phyloP scores from a whole-genome alignment of 257 asterid genomes.

The Catharanthus roseus region DNA sequence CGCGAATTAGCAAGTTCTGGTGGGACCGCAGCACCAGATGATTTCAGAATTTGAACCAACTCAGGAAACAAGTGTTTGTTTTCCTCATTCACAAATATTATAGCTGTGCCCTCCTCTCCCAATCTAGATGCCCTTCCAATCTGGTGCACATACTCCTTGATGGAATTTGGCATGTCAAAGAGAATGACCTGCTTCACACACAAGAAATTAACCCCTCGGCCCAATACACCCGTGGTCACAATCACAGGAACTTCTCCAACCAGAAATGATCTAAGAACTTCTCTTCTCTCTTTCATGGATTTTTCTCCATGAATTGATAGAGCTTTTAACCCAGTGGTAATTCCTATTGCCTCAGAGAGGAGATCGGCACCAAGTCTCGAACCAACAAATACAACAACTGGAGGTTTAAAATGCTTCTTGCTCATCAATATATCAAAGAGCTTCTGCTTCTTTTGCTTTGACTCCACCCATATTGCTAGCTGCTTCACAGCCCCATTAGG shows the following conservation, averaged over 20 bases:
- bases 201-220: constrained; percentile 78
- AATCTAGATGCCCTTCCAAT: constrained; percentile 92
- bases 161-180: constrained; percentile 88
- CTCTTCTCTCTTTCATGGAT: constrained; percentile 87
- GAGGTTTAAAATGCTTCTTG: constrained; percentile 85
- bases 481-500: constrained; percentile 74
- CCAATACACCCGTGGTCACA: constrained; percentile 91
- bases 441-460: constrained; percentile 84
- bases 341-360: constrained; percentile 70
- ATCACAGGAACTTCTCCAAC: constrained; percentile 66
- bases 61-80: constrained; percentile 63
- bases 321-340: constrained; percentile 58
- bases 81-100: constrained; percentile 81
- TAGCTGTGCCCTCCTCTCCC: constrained; percentile 72
- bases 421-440: constrained; percentile 79
- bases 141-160: constrained; percentile 86
- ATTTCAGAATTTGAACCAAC: constrained; percentile 52
- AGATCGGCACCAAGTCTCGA: constrained; percentile 90
- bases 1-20: constrained; percentile 65
- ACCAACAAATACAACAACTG: constrained; percentile 82
- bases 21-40: constrained; percentile 76
- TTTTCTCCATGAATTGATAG: constrained; percentile 85
- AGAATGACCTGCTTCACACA: constrained; percentile 76
- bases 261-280: constrained; percentile 58
- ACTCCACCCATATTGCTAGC: constrained; percentile 84